Evolutionary conservation across 1,284 basidiomycete genomes (phyloP).

Genomic region (Sporisorium sorghi): DNA sequence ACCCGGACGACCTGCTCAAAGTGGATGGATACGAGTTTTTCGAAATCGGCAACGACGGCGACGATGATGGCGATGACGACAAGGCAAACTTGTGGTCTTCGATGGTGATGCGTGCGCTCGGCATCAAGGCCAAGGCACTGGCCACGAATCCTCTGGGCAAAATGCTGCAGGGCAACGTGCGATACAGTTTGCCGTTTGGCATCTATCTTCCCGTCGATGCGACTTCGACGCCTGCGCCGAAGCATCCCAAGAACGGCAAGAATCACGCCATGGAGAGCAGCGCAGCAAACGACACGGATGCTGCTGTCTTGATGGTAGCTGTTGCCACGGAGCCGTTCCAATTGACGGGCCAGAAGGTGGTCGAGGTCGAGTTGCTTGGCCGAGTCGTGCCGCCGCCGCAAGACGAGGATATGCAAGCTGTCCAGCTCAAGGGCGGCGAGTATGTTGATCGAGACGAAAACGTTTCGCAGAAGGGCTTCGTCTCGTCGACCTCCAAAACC

Average conservation of each 20-base stretch:
- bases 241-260: constrained; percentile 35
- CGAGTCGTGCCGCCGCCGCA: constrained; percentile 59
- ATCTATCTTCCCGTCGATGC: constrained; percentile 55
- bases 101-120: constrained; percentile 51
- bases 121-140: constrained; percentile 57
- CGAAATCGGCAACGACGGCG: constrained; percentile 51
- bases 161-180: constrained; percentile 55
- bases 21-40: constrained; percentile 65
- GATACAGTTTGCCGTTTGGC: constrained; percentile 63
- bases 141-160: constrained; percentile 61
- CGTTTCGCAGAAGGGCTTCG: not conserved
- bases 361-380: constrained; percentile 51
- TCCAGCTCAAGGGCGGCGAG: not conserved
- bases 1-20: constrained; percentile 49
- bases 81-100: constrained; percentile 13
- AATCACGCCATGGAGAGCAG: not conserved
- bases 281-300: constrained; percentile 14
- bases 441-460: not conserved
- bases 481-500: constrained; percentile 1
- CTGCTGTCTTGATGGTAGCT: constrained; percentile 57
- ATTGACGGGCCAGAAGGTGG: constrained; percentile 54
- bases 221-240: constrained; percentile 10
- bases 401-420: constrained; percentile 9
- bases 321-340: constrained; percentile 60
- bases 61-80: constrained; percentile 13